Conservation (phyloP, 805 yeast genomes). For the Myxozyma sirexii region DNA sequence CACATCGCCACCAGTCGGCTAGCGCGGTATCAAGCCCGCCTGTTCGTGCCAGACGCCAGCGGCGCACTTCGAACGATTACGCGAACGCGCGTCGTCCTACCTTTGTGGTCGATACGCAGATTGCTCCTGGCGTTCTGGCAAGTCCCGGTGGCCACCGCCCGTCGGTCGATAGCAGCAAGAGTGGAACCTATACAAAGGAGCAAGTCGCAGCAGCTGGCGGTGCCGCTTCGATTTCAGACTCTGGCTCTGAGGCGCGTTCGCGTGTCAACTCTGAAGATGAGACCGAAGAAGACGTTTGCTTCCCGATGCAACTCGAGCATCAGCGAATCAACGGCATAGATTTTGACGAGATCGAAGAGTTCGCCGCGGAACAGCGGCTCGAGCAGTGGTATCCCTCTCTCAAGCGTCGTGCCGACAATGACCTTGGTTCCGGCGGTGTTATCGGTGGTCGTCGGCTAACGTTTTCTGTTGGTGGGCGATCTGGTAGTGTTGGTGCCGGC, state of each 20-base stretch:
- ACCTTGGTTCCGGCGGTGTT: constrained; percentile 19
- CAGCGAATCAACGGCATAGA: constrained; percentile 70
- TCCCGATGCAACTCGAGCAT: constrained; percentile 76
- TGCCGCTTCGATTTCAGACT: constrained; percentile 13
- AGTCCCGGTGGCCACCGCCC: constrained; percentile 3
- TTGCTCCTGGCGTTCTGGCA: not conserved
- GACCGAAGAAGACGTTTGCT: constrained; percentile 96
- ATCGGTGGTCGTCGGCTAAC: constrained; percentile 27
- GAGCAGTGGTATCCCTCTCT: constrained; percentile 32
- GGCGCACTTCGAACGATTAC: constrained; percentile 12
- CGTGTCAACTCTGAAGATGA: constrained; percentile 54
- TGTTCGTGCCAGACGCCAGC: constrained; percentile 6
- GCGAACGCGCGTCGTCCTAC: constrained; percentile 14
- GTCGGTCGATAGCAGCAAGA: constrained; percentile 9
- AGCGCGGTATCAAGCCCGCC: not conserved
- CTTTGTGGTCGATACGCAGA: not conserved
- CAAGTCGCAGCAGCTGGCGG: not conserved
- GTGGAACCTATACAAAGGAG: not conserved
- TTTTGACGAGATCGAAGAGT: constrained; percentile 86
- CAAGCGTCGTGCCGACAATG: constrained; percentile 33
- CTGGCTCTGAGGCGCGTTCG: constrained; percentile 27
- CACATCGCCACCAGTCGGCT: constrained; percentile 4
- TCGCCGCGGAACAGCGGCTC: constrained; percentile 46
- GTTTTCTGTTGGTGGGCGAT: constrained; percentile 7
- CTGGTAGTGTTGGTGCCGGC: not conserved